Conservation (phyloP, 169 alveolate species). For the Sarcocystis neurona region DNA sequence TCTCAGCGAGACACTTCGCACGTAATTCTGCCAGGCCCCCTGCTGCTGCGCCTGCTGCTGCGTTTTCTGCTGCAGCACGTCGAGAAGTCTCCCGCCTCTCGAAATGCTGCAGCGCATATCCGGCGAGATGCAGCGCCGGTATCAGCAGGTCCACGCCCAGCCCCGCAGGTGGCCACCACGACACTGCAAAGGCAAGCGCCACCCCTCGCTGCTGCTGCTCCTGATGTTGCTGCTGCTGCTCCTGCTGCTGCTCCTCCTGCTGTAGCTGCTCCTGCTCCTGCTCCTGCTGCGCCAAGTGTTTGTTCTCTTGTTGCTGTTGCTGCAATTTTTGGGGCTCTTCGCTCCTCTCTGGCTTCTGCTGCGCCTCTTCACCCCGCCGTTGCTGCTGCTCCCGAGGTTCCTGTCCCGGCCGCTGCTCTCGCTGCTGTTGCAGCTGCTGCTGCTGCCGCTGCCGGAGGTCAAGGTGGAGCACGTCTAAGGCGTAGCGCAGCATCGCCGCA, state of each 20-base stretch:
- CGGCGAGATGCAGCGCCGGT: neutral
- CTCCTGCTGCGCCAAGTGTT: neutral
- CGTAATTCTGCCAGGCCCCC: no score
- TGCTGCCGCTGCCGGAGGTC: neutral
- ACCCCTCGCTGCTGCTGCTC: neutral
- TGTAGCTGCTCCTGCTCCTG: neutral
- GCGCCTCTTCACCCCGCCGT: neutral
- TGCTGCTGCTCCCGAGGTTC: neutral
- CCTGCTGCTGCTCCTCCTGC: neutral
- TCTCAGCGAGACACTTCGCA: no score
- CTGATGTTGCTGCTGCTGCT: neutral
- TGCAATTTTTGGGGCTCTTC: neutral
- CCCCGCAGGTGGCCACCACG: constrained; percentile 16
- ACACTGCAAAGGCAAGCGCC: neutral
- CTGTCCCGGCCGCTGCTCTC: neutral
- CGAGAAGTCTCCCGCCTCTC: no score
- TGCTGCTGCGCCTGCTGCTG: no score
- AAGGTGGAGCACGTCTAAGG: neutral
- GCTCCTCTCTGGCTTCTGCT: neutral
- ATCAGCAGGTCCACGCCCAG: constrained; percentile 4
- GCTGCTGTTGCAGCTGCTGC: neutral
- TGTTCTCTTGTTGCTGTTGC: neutral
- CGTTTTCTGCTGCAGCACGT: no score
- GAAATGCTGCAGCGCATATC: neutral
- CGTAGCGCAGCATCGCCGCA: neutral